A percentile compares a stretch with the other conserved stretches of the same genome.
Conservation (phyloP, 169 alveolate genomes). For the Eimeria acervulina region DNA sequence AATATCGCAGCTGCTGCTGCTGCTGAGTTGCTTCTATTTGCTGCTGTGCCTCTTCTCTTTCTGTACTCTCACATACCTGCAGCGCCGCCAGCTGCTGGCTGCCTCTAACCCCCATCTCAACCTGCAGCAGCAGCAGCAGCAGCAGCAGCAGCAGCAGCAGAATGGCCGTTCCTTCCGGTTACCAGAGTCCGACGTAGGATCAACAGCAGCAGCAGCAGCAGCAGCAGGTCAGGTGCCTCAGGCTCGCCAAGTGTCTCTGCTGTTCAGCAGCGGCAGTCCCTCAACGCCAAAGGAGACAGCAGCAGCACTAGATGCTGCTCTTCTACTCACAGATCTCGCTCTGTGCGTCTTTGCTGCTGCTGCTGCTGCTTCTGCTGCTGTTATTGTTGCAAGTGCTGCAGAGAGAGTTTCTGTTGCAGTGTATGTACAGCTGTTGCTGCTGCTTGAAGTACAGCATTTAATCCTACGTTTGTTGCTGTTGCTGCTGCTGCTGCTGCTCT, state of each 20-base stretch:
- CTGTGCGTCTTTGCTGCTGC: background rate
- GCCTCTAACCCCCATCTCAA: background rate
- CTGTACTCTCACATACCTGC: background rate
- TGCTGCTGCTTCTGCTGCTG: background rate
- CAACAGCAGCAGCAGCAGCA: background rate
- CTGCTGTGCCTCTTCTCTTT: background rate
- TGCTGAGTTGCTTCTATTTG: background rate
- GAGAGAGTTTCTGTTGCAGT: too few species aligned
- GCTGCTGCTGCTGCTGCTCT: too few species aligned
- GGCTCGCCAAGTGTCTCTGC: background rate
- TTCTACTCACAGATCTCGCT: background rate
- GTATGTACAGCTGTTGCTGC: too few species aligned
- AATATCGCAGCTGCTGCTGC: background rate
- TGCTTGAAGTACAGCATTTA: too few species aligned
- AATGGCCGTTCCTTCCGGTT: background rate
- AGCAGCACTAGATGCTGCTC: constrained; percentile 21
- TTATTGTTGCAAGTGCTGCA: background rate
- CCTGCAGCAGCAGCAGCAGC: background rate
- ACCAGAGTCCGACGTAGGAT: background rate
- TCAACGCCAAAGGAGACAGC: background rate
- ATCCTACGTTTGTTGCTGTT: too few species aligned
- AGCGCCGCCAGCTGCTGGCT: background rate
- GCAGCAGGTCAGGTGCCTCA: background rate
- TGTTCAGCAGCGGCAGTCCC: constrained; percentile 31
- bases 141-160: background rate